Percentiles rank a stretch among this genome's conserved stretches.
Conservation (phyloP, 768 basidiomycete genomes). For the Hericium coralloides region DNA sequence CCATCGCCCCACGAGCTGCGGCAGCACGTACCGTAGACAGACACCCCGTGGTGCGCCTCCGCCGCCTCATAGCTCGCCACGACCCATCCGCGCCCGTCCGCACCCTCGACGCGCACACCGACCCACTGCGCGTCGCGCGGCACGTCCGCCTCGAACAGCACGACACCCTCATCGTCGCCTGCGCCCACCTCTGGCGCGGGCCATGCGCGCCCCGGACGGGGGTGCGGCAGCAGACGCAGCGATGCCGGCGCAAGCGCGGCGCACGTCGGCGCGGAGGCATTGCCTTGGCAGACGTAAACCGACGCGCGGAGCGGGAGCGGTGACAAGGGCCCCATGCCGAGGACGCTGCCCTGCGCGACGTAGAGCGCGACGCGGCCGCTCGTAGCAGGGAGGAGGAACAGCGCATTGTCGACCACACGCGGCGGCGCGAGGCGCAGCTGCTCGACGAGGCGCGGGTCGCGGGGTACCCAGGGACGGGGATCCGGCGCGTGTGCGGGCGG, state of each 20-base stretch:
- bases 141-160: conserved; percentile 49
- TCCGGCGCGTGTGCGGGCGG: conserved; percentile 17
- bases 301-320: conserved; percentile 35
- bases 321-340: conserved; percentile 40
- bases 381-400: too few species aligned
- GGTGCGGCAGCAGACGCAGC: conserved; percentile 57
- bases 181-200: conserved; percentile 60
- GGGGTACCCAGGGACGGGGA: too few species aligned
- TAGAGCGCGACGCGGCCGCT: conserved; percentile 26
- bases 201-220: conserved; percentile 42
- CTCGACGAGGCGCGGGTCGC: too few species aligned
- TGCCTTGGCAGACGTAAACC: conserved; percentile 34
- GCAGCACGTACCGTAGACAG: conserved; percentile 32
- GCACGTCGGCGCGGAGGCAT: conserved; percentile 6
- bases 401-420: too few species aligned
- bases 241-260: conserved; percentile 28
- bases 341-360: conserved; percentile 51
- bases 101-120: conserved; percentile 42
- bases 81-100: conserved; percentile 53
- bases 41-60: conserved; percentile 21
- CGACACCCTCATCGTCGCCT: conserved; percentile 69
- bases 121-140: conserved; percentile 32
- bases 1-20: too few species aligned
- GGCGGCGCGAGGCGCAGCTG: too few species aligned
- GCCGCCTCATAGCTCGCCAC: conserved; percentile 40